Conservation (phyloP, 2,329 filamentous ascomycete species). For the Fonsecaea multimorphosa region DNA sequence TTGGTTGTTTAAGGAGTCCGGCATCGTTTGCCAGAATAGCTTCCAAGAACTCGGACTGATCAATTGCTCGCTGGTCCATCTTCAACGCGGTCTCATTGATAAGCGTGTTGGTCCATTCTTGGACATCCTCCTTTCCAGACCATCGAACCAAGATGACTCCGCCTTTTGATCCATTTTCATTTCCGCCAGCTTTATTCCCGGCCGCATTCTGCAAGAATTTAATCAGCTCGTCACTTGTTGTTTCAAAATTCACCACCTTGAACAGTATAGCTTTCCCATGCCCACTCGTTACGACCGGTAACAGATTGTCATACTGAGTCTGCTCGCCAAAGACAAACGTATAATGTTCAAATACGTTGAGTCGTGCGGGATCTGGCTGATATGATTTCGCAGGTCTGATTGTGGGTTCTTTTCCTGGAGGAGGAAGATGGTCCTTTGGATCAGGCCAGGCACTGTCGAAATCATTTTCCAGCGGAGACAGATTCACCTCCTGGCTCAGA, state of each 20-base stretch:
- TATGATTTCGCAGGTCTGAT: slow-evolving; percentile 72
- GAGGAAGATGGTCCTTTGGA: slow-evolving; percentile 72
- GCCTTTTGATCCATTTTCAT: slow-evolving; percentile 69
- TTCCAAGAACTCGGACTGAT: slow-evolving; percentile 90
- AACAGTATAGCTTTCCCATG: slow-evolving; percentile 80
- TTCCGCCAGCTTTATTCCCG: slow-evolving; percentile 72
- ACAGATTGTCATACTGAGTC: slow-evolving; percentile 75
- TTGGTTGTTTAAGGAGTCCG: slow-evolving; percentile 69
- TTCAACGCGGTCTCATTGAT: slow-evolving; percentile 71
- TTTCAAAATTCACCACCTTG: slow-evolving; percentile 66
- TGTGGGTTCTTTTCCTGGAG: slow-evolving; percentile 75
- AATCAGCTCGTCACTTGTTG: slow-evolving; percentile 75
- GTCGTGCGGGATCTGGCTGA: slow-evolving; percentile 69
- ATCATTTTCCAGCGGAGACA: slow-evolving; percentile 73
- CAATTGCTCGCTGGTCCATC: slow-evolving; percentile 80
- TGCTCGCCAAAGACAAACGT: slow-evolving; percentile 86
- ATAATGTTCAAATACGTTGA: slow-evolving; percentile 80
- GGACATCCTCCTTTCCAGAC: slow-evolving; percentile 61
- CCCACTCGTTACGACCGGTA: slow-evolving; percentile 76
- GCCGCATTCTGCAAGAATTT: slow-evolving; percentile 75
- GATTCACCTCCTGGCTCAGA: slow-evolving; percentile 57
- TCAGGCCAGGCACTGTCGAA: slow-evolving; percentile 82
- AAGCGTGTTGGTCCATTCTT: slow-evolving; percentile 73
- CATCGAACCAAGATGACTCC: slow-evolving; percentile 77
- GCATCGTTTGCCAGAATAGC: slow-evolving; percentile 84